Conservation (phyloP, 352 stramenopile species). For the Thalassiosira exigua region DNA sequence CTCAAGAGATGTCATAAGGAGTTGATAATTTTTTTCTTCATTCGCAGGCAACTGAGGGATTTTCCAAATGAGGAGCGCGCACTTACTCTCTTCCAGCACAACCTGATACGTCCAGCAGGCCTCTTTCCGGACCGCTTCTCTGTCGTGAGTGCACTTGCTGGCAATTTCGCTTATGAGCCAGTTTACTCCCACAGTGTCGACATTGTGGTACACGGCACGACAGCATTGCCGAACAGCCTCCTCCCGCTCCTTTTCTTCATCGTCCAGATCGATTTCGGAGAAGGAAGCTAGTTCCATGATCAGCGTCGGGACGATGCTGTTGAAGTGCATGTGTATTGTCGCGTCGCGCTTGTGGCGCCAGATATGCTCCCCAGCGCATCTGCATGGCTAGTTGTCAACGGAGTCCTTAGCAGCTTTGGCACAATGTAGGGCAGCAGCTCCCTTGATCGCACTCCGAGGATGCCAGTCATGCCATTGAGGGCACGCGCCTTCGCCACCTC, state of each 20-base stretch:
- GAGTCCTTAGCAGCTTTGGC: slow-evolving; percentile 91
- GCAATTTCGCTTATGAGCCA: slow-evolving; percentile 94
- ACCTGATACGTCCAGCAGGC: slow-evolving; percentile 91
- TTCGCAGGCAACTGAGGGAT: too few relatives aligned
- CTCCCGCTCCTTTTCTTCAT: slow-evolving; percentile 61
- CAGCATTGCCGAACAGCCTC: slow-evolving; percentile 63
- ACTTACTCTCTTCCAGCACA: slow-evolving; percentile 90
- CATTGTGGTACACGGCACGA: slow-evolving; percentile 76
- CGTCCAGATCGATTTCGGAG: slow-evolving; percentile 45
- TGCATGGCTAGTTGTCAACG: slow-evolving; percentile 90
- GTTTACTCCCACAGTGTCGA: slow-evolving; percentile 91
- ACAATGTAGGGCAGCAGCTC: slow-evolving; percentile 98
- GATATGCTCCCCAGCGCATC: slow-evolving; percentile 92
- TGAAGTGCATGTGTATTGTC: slow-evolving; percentile 94
- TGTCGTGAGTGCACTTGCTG: slow-evolving; percentile 93
- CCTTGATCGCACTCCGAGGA: slow-evolving; percentile 94
- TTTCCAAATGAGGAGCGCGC: slow-evolving; percentile 23
- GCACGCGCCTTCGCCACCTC: slow-evolving; percentile 83
- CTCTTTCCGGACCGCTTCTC: slow-evolving; percentile 87
- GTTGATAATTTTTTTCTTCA: slow-evolving; percentile 38
- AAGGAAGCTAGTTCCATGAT: slow-evolving; percentile 81
- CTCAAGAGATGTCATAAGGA: slow-evolving; percentile 47
- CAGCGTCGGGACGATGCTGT: slow-evolving; percentile 90
- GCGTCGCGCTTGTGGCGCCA: slow-evolving; percentile 88
- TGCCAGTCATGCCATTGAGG: slow-evolving; percentile 96